Conservation (phyloP, 768 basidiomycete genomes). For the Calocybe indica region DNA sequence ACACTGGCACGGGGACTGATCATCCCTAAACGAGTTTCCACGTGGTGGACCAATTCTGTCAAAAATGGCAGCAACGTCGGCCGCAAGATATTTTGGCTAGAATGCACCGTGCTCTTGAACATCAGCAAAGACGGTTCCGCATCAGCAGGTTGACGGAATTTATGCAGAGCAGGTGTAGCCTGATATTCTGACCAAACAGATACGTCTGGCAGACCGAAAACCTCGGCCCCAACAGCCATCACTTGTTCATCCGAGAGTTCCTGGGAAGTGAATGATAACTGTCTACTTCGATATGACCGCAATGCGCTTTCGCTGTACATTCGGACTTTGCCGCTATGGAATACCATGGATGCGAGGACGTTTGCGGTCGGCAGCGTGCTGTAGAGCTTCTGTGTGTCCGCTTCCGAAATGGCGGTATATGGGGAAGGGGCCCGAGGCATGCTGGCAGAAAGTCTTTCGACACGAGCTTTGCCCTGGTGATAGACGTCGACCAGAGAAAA, state of each 20-base stretch:
- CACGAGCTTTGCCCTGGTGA: constrained; percentile 70
- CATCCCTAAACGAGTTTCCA: constrained; percentile 68
- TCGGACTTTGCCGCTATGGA: constrained; percentile 80
- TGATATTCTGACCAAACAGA: constrained; percentile 84
- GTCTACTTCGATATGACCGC: constrained; percentile 30
- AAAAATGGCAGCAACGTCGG: constrained; percentile 85
- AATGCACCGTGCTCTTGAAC: constrained; percentile 86
- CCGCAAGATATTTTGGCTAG: constrained; percentile 78
- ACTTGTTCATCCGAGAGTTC: constrained; percentile 50
- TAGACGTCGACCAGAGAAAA: constrained; percentile 86
- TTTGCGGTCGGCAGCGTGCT: constrained; percentile 48
- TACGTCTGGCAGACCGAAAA: constrained; percentile 68
- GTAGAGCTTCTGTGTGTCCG: constrained; percentile 22
- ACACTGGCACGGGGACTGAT: constrained; percentile 17
- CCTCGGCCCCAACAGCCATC: constrained; percentile 49
- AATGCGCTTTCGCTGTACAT: constrained; percentile 51
- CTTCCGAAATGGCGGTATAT: constrained; percentile 3
- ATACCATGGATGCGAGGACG: constrained; percentile 62
- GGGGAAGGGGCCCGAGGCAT: constrained; percentile 37
- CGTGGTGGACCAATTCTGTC: constrained; percentile 61
- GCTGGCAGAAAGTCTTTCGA: constrained; percentile 58
- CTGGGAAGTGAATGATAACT: constrained; percentile 25
- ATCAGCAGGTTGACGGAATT: constrained; percentile 22
- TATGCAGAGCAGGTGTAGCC: constrained; percentile 42
- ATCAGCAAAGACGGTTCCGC: constrained; percentile 56